Evolutionary conservation across 768 basidiomycete species (phyloP), one percentile per base, ranked within the genome.

Genomic region (Termitomyces sp.): DNA sequence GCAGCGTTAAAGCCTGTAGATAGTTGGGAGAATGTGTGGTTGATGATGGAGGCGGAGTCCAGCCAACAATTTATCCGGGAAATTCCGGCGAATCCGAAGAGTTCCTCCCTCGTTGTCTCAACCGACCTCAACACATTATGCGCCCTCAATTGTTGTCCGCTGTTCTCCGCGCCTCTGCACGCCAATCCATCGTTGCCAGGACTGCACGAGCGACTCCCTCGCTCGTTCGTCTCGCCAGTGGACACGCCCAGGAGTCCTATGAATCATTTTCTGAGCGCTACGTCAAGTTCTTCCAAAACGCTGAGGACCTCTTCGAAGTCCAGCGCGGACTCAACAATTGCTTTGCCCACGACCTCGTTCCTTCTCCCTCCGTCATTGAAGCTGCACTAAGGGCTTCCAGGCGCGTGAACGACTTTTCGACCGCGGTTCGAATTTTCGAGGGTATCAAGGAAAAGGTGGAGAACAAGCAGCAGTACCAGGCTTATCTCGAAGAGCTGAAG

Each of bases 301-400:
- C 93, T 46, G 86, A 94, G 67, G 97, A 99, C 76, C 82, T 98
- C 54, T 99, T 99, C 68, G 97, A 99, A 79, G 89, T 99, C 60
- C 96, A 99, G 75, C 91, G 97, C 48, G 97, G 97, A 36, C 79
- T 99, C 65, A 98, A 99, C 81, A 99, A 99, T 82, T 98, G 95
- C 78, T 99, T 99, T 70, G 92, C 97, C 2, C 96, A 98, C 72
- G 97, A 99, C 72, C 84, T 97, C 59, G 94, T 97, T 13, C 94
- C 94, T 5, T 83, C 91, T 1, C 82, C 91, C 25, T 69, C 77
- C 52, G 91, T 96, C 63, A 75, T 95, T 52, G 92, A 94, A 74
- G 89, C 91, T 59, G 93, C 93, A 25, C 76, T 95, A 58, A 84
- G 85, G 51, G 94, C 94, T 53, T 84, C 91, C 20, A 80, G 97